phyloP scores from a whole-genome alignment of 2,329 filamentous ascomycete species.

The Thermoascus crustaceus region DNA sequence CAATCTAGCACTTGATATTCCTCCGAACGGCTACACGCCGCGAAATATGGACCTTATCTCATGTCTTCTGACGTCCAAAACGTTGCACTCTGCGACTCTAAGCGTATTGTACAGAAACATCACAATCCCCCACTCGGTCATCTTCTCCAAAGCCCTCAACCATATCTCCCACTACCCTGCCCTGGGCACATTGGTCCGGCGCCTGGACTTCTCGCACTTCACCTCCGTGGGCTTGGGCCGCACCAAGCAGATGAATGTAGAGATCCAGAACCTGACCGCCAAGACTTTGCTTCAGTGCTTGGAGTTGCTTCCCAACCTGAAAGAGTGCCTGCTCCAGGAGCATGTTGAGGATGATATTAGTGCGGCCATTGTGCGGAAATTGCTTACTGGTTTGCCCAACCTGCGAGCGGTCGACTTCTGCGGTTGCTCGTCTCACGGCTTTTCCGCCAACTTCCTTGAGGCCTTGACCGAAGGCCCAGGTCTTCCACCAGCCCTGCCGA shows the following conservation, averaged over 20 bases:
- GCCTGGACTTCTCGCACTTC: constrained; percentile 79
- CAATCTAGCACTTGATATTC: constrained; percentile 64
- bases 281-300: constrained; percentile 65
- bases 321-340: constrained; percentile 73
- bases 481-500: constrained; percentile 46
- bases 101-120: constrained; percentile 70
- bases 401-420: constrained; percentile 68
- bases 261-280: constrained; percentile 68
- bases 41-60: constrained; percentile 73
- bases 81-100: constrained; percentile 63
- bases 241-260: constrained; percentile 63
- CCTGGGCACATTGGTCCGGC: constrained; percentile 66
- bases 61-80: constrained; percentile 66
- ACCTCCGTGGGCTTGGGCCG: constrained; percentile 70
- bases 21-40: constrained; percentile 63
- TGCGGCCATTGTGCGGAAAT: constrained; percentile 58
- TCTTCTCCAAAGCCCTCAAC: constrained; percentile 71
- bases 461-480: constrained; percentile 41
- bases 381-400: constrained; percentile 58
- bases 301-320: constrained; percentile 61
- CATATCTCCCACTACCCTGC: constrained; percentile 60
- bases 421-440: constrained; percentile 60
- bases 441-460: constrained; percentile 57
- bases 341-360: constrained; percentile 70
- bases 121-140: constrained; percentile 72